These are phyloP conservation scores for Arctium minus DNA, from an alignment of 129 eudicot species.

Conservation along the genomic window DNA sequence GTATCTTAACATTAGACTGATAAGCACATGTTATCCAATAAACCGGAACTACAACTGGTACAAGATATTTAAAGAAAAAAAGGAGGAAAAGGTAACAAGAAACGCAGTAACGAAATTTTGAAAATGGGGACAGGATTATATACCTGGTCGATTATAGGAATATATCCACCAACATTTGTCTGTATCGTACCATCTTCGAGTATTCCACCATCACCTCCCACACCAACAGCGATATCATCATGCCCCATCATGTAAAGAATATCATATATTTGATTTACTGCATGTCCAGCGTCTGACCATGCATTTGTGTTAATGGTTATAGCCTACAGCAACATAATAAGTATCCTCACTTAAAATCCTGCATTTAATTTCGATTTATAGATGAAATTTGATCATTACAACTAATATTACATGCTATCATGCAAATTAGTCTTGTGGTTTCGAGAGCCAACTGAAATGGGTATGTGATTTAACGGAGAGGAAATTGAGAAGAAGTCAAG, in stretches of 20 bases:
- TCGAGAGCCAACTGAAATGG: too few species aligned
- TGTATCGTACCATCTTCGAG: constrained; percentile 61
- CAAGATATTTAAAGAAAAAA: neutral
- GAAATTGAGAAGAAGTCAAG: neutral
- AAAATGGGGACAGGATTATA: neutral
- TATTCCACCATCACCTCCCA: constrained; percentile 94
- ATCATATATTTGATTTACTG: constrained; percentile 83
- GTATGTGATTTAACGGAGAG: neutral
- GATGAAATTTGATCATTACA: neutral
- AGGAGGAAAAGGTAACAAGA: neutral
- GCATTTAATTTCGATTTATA: constrained; percentile 1
- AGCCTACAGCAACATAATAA: constrained; percentile 42
- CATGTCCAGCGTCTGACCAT: constrained; percentile 88
- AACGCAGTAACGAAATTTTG: neutral
- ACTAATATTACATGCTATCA: neutral
- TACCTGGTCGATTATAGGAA: constrained; percentile 88
- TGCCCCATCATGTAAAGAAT: constrained; percentile 86
- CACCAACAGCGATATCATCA: constrained; percentile 78
- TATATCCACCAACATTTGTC: constrained; percentile 87
- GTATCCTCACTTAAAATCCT: neutral
- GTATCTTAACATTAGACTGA: neutral
- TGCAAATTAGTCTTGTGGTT: neutral
- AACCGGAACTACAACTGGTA: neutral
- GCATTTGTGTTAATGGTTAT: constrained; percentile 66
- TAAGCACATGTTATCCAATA: neutral